Conservation (phyloP, 768 basidiomycete species). For the Russula ochroleuca region DNA sequence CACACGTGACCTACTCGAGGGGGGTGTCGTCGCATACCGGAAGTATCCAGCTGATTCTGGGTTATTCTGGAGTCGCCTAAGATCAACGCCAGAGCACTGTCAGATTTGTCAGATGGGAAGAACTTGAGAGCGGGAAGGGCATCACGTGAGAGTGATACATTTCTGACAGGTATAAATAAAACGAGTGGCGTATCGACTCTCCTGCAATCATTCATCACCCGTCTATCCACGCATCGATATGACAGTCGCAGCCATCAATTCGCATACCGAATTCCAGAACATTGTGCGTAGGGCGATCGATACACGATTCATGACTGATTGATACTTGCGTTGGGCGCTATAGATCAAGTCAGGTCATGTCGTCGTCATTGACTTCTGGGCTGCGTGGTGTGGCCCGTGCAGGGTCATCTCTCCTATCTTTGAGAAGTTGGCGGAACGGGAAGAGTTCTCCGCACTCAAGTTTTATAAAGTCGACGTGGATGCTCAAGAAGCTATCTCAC, state of each 20-base stretch:
- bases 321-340: constrained; percentile 21
- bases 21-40: too few relatives aligned
- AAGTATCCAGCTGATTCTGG: neutral
- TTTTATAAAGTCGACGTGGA: constrained; percentile 80
- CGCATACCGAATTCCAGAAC: neutral
- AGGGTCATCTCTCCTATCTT: constrained; percentile 60
- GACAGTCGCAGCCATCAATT: neutral
- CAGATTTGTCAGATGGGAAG: too few relatives aligned
- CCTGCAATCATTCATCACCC: neutral
- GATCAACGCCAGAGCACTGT: too few relatives aligned
- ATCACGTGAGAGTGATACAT: neutral
- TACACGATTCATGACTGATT: neutral
- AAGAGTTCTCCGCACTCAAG: constrained; percentile 37
- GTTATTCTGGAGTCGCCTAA: neutral
- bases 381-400: constrained; percentile 75
- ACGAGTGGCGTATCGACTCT: neutral
- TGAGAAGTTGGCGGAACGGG: constrained; percentile 45
- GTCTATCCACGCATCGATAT: neutral
- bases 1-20: too few relatives aligned
- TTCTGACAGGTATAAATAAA: constrained; percentile 3
- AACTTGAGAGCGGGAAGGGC: too few relatives aligned
- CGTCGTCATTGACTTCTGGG: constrained; percentile 69
- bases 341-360: constrained; percentile 45
- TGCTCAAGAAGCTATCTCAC: constrained; percentile 45
- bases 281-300: constrained; percentile 38